These are phyloP conservation scores for Chrysoporthe deuterocubensis DNA, from an alignment of 2,329 filamentous ascomycete genomes.

Conservation along the genomic window DNA sequence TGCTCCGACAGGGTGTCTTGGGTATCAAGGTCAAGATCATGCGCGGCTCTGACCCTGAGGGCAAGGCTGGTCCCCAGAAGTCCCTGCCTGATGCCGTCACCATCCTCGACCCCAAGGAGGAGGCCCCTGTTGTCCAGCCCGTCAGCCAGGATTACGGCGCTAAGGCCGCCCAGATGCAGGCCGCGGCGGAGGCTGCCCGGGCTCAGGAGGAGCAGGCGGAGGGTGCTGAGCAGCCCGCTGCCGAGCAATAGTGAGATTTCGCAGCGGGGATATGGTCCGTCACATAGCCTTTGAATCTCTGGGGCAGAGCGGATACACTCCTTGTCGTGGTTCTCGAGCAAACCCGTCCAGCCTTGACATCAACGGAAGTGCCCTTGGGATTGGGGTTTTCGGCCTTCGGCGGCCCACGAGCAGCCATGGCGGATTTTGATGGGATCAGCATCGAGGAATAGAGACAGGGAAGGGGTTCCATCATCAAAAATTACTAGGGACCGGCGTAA, in stretches of 20 bases:
- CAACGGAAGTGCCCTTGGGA: conserved; percentile 1
- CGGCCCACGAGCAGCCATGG: conserved; percentile 19
- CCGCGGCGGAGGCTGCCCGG: conserved; percentile 64
- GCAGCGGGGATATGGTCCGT: conserved; percentile 16
- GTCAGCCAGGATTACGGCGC: conserved; percentile 98
- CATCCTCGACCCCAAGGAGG: conserved; percentile 99
- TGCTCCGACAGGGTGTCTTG: conserved; percentile 98
- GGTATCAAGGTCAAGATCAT: conserved; percentile 99
- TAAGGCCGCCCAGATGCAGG: conserved; percentile 73
- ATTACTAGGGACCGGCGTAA: conserved; percentile 30
- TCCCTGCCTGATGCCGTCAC: conserved; percentile 97
- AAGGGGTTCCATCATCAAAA: conserved; percentile 22
- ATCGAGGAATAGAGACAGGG: conserved; percentile 14
- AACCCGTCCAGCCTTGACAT: conserved; percentile 10
- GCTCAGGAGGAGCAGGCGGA: conserved; percentile 52
- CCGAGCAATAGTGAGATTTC: conserved; percentile 47
- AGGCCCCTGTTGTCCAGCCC: conserved; percentile 92
- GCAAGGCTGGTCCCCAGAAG: conserved; percentile 98
- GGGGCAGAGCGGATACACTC: conserved; percentile 1
- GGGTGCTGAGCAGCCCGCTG: conserved; percentile 56
- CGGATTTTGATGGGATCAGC: conserved; percentile 14
- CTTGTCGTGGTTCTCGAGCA: conserved; percentile 11
- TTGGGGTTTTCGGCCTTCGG: conserved; percentile 9
- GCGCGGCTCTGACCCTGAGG: conserved; percentile 98
- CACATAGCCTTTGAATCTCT: conserved; percentile 21